Conservation (phyloP, 352 stramenopile genomes). For the Phytophthora litchii region DNA sequence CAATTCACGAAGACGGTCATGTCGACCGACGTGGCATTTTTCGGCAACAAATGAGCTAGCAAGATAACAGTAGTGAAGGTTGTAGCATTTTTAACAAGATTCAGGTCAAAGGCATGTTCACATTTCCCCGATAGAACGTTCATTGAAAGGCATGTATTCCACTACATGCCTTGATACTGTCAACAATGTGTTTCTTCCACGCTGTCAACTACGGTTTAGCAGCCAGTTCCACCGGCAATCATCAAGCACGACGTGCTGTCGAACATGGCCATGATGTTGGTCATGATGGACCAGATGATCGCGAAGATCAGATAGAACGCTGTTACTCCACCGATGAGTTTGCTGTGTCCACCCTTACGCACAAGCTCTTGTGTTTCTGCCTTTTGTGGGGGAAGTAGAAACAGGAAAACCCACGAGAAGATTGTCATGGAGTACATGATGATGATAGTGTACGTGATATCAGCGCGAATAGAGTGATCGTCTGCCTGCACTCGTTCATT, state of each 20-base stretch:
- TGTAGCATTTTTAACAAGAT: no score
- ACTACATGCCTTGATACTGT: no score
- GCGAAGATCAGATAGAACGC: conserved; percentile 39
- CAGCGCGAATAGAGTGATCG: conserved; percentile 31
- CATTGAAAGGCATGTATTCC: no score
- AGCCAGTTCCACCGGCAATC: conserved; percentile 46
- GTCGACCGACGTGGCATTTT: no score
- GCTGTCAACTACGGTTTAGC: no score
- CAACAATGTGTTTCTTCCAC: conserved; percentile 23
- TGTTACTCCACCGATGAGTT: conserved; percentile 36
- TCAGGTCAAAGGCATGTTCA: no score
- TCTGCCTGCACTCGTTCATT: conserved; percentile 38
- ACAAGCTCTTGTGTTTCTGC: conserved; percentile 38
- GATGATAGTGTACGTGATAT: conserved; percentile 48
- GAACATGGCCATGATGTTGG: conserved; percentile 40
- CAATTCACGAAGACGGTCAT: no score
- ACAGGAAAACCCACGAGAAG: conserved; percentile 36
- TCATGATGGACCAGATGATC: conserved; percentile 36
- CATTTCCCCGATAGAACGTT: no score
- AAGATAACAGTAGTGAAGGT: no score
- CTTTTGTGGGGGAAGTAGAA: conserved; percentile 39
- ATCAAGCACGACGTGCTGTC: conserved; percentile 36
- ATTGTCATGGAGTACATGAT: conserved; percentile 43
- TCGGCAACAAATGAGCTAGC: no score
- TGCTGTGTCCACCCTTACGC: conserved; percentile 34